These are phyloP conservation scores for Cyclocybe cylindracea DNA, from an alignment of 768 basidiomycete species.

Conservation along the genomic window DNA sequence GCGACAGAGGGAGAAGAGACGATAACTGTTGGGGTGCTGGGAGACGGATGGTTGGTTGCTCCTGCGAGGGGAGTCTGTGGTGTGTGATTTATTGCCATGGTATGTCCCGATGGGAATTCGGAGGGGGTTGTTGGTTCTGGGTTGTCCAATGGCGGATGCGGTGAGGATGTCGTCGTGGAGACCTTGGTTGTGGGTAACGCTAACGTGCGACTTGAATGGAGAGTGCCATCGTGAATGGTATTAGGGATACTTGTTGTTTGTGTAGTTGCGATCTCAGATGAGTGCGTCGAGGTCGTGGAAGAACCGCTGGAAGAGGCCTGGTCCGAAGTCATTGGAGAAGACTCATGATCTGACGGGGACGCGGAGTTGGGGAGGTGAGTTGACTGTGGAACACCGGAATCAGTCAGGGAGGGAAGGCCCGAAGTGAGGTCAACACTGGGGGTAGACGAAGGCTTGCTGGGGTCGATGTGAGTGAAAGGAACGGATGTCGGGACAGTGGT, in stretches of 20 bases:
- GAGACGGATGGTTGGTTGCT: conserved; percentile 2
- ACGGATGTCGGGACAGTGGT: background rate
- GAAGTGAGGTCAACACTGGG: too few relatives aligned
- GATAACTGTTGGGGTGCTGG: conserved; percentile 7
- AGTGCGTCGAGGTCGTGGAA: too few relatives aligned
- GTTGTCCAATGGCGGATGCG: background rate
- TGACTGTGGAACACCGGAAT: background rate
- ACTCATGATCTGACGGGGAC: background rate
- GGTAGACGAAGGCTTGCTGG: too few relatives aligned
- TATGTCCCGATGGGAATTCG: background rate
- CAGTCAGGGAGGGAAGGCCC: too few relatives aligned
- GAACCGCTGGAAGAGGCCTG: too few relatives aligned
- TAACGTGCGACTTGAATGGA: background rate
- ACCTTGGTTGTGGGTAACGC: background rate
- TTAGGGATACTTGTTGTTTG: too few relatives aligned
- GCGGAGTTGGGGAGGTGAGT: background rate
- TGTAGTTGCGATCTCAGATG: too few relatives aligned
- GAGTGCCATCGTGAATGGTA: too few relatives aligned
- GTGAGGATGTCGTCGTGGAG: background rate
- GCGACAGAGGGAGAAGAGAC: conserved; percentile 11
- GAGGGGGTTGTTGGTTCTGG: conserved; percentile 1
- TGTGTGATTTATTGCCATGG: background rate
- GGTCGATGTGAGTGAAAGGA: too few relatives aligned
- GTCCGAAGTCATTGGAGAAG: too few relatives aligned
- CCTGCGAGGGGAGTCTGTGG: background rate